Evolutionary conservation across 139 green algal genomes (phyloP).

Genomic region (Closterium sp.): DNA sequence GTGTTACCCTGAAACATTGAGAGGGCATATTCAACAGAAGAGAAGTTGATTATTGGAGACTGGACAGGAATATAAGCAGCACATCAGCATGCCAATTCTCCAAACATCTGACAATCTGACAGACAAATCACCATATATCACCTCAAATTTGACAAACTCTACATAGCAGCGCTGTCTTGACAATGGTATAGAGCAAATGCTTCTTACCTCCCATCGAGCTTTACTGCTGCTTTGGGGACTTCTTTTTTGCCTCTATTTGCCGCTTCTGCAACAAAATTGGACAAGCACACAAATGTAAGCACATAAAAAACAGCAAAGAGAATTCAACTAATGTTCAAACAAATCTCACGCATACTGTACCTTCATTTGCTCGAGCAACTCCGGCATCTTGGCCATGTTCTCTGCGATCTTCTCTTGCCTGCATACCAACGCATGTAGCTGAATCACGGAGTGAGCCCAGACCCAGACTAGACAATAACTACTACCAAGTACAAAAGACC

Average conservation of each 20-base stretch:
- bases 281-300: background rate
- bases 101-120: too few relatives aligned
- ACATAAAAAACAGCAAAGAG: background rate
- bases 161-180: background rate
- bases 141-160: background rate
- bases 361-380: background rate
- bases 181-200: background rate
- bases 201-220: background rate
- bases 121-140: too few relatives aligned
- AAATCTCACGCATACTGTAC: background rate
- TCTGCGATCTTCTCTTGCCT: background rate
- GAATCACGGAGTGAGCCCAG: too few relatives aligned
- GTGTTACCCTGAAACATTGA: too few relatives aligned
- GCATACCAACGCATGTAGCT: background rate
- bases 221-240: background rate
- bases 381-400: background rate
- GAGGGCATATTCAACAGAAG: too few relatives aligned
- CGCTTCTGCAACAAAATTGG: background rate
- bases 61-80: too few relatives aligned
- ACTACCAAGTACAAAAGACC: too few relatives aligned
- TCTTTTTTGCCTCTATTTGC: background rate
- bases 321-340: background rate
- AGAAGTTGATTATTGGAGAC: too few relatives aligned
- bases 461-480: too few relatives aligned
- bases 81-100: too few relatives aligned